Evolutionary conservation across 768 basidiomycete genomes (phyloP).

Genomic region (Amanita thiersii): DNA sequence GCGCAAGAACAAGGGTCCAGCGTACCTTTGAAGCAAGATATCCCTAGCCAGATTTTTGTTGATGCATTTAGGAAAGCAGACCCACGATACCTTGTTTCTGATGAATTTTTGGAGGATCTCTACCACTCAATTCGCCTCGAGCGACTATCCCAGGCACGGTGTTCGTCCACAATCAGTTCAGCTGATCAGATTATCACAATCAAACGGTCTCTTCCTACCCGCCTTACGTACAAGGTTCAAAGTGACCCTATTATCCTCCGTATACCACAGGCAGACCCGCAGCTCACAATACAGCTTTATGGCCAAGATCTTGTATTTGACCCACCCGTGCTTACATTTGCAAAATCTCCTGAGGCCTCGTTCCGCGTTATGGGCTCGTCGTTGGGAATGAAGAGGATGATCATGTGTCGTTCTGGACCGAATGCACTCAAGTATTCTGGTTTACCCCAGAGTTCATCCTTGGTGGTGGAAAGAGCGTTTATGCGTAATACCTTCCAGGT

Average conservation of each 20-base stretch:
- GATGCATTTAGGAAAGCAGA: conserved; percentile 80
- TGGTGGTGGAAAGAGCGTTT: conserved; percentile 85
- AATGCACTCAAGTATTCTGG: conserved; percentile 81
- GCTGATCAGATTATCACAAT: conserved; percentile 55
- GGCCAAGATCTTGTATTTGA: conserved; percentile 89
- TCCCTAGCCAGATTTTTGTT: conserved; percentile 73
- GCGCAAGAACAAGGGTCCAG: conserved; percentile 51
- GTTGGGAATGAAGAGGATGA: conserved; percentile 74
- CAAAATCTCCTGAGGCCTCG: conserved; percentile 70
- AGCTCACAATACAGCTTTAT: conserved; percentile 72
- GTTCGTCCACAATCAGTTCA: conserved; percentile 27
- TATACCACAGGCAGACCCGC: conserved; percentile 79
- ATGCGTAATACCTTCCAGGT: conserved; percentile 97
- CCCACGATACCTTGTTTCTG: conserved; percentile 56
- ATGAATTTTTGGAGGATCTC: conserved; percentile 68
- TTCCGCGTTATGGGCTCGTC: conserved; percentile 87
- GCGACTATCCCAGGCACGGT: conserved; percentile 62
- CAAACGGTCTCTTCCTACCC: conserved; percentile 66
- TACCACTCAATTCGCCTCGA: conserved; percentile 73
- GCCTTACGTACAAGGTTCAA: conserved; percentile 81
- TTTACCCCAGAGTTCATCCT: conserved; percentile 67
- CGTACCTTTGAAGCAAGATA: conserved; percentile 44
- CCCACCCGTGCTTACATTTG: conserved; percentile 74
- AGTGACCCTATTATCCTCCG: conserved; percentile 84
- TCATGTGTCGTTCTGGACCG: conserved; percentile 76